Evolutionary conservation across 768 basidiomycete species (phyloP).

Genomic region (Leccinellum albellum): DNA sequence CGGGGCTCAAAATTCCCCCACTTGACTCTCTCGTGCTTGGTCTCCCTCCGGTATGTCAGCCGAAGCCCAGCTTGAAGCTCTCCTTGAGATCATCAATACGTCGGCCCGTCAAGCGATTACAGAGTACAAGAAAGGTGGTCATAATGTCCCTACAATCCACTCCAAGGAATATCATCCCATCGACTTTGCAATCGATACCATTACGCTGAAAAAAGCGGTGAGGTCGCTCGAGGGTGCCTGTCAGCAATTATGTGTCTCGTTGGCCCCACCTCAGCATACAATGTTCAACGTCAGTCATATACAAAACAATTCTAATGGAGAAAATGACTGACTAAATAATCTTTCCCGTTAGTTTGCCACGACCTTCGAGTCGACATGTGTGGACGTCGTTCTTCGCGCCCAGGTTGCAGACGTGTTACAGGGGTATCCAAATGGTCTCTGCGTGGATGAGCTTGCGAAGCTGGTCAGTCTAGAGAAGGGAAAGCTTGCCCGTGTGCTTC

Average conservation of each 20-base stretch:
- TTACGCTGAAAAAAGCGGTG: conserved; percentile 24
- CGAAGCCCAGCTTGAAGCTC: conserved; percentile 6
- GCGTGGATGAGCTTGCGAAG: conserved; percentile 23
- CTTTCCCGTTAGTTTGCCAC: conserved; percentile 8
- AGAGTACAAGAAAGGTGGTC: conserved; percentile 23
- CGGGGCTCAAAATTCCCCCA: not conserved
- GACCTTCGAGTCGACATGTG: conserved; percentile 26
- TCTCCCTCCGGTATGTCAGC: conserved; percentile 13
- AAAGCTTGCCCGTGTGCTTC: conserved; percentile 31
- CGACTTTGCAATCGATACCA: conserved; percentile 18
- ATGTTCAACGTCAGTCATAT: conserved; percentile 19
- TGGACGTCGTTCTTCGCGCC: not conserved
- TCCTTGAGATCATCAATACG: conserved; percentile 31
- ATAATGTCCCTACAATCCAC: conserved; percentile 23
- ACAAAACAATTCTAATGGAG: not conserved
- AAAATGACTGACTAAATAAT: not conserved
- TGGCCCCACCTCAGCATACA: conserved; percentile 28
- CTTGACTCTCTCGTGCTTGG: not conserved
- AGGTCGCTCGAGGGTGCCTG: conserved; percentile 25
- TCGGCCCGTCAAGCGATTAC: conserved; percentile 24
- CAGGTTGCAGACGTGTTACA: conserved; percentile 5
- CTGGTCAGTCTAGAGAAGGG: conserved; percentile 22
- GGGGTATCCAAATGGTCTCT: conserved; percentile 25
- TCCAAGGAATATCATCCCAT: conserved; percentile 21
- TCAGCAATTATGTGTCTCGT: conserved; percentile 25